Evolutionary conservation across 495 filamentous ascomycete species (phyloP), one percentile per base, ranked within the genome.

Genomic region (Xylaria intraflava): DNA sequence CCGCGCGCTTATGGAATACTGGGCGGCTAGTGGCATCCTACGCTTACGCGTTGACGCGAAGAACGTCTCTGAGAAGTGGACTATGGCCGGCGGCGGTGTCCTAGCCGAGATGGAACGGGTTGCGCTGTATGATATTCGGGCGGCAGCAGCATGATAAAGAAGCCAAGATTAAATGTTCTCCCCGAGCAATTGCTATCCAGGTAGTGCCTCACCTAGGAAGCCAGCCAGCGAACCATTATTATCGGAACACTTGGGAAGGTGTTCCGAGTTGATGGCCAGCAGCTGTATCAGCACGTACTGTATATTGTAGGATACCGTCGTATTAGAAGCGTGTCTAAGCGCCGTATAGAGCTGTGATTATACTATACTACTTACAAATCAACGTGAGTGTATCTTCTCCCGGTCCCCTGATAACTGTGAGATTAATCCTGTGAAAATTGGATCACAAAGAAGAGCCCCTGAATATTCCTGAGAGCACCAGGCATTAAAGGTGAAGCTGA

Each of bases 1-100:
- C 33, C 80, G 86, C 49, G 77, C 80, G 1, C 73, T 93, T 58
- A 82, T 97, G 82, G 93, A 96, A 75, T 97, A 96, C 70, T 97
- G 90, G 72, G 91, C 88, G 3, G 79, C 76, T 22, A 95, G 89
- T 67, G 93, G 93, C 16, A 72, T 96, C 60, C 65, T 94, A 62
- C 80, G 86, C 48, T 68, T 79, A 50, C 72, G 67, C 40, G 75
- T 95, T 38, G 85, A 86, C 59, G 85, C 92, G 65, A 71, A 72
- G 57, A 79, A 77, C 56, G 88, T 97, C 26, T 76, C 78, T 35
- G 89, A 95, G 78, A 88, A 87, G 73, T 95, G 89, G 88, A 84
- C 81, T 48, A 56, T 96, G 61, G 82, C 85, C 53, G 88, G 89
- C 17, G 79, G 80, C 54, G 90, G 90, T n/a, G 75, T 91, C 46